phyloP scores from a whole-genome alignment of 768 basidiomycete genomes.

The Boletus barrowsii region DNA sequence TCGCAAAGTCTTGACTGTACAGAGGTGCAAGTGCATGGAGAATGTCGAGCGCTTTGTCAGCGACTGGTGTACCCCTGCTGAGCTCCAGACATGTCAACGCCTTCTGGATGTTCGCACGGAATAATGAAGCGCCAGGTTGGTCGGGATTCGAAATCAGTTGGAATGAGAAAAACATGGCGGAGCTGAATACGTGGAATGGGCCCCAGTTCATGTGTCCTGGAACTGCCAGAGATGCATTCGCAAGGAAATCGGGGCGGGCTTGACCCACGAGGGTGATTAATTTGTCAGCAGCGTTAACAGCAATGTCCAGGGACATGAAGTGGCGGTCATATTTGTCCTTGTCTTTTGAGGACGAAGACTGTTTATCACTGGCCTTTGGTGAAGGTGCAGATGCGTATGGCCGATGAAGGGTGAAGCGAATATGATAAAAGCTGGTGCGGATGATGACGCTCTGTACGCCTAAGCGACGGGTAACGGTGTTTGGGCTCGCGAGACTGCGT shows the following conservation, averaged over 20 bases:
- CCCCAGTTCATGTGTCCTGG: constrained; percentile 85
- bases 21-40: constrained; percentile 68
- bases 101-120: constrained; percentile 72
- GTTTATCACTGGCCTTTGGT: constrained; percentile 23
- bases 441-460: constrained; percentile 83
- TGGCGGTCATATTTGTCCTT: constrained; percentile 37
- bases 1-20: constrained; percentile 63
- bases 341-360: constrained; percentile 31
- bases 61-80: constrained; percentile 60
- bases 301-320: constrained; percentile 65
- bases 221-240: constrained; percentile 64
- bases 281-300: constrained; percentile 73
- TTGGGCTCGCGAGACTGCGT: constrained; percentile 63
- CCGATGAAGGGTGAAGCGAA: constrained; percentile 80
- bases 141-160: constrained; percentile 79
- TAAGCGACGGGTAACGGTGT: constrained; percentile 56
- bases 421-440: constrained; percentile 74
- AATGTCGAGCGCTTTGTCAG: constrained; percentile 73
- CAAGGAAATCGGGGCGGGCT: constrained; percentile 72
- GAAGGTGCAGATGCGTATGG: constrained; percentile 54
- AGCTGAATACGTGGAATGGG: constrained; percentile 80
- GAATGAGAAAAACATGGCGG: constrained; percentile 91
- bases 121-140: constrained; percentile 72
- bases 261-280: constrained; percentile 76
- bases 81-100: constrained; percentile 64